Evolutionary conservation across 2,329 filamentous ascomycete species (phyloP).

Genomic region (Fusarium dimerum): DNA sequence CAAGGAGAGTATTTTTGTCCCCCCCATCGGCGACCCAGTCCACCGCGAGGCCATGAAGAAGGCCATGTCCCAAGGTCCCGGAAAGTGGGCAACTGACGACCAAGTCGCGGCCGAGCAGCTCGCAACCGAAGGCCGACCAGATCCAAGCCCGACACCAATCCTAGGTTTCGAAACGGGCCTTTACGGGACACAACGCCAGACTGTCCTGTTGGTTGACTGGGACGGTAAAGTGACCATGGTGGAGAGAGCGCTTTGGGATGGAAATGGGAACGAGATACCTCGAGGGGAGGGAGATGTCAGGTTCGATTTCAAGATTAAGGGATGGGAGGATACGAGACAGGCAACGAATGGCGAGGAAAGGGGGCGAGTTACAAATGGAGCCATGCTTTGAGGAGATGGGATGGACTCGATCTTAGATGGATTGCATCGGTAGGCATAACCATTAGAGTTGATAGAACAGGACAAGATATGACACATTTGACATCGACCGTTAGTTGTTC

Average conservation of each 20-base stretch:
- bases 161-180: conserved; percentile 58
- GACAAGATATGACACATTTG: no score
- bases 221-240: conserved; percentile 61
- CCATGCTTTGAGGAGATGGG: neutral
- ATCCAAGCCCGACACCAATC: conserved; percentile 30
- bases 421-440: neutral
- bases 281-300: conserved; percentile 57
- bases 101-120: conserved; percentile 38
- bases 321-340: conserved; percentile 41
- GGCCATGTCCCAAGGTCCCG: conserved; percentile 39
- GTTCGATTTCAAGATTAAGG: conserved; percentile 58
- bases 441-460: no score
- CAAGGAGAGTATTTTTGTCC: conserved; percentile 63
- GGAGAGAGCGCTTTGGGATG: conserved; percentile 62
- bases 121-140: conserved; percentile 40
- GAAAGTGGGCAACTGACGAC: conserved; percentile 41
- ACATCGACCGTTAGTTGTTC: no score
- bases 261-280: conserved; percentile 54
- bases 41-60: conserved; percentile 48
- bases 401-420: neutral
- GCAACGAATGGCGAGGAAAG: conserved; percentile 5
- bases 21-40: conserved; percentile 52
- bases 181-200: conserved; percentile 68
- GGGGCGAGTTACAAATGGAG: neutral
- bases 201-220: conserved; percentile 62